A percentile compares a stretch with the other conserved stretches of the same genome.
Conservation (phyloP, 768 basidiomycete genomes). For the Mycena crocata region DNA sequence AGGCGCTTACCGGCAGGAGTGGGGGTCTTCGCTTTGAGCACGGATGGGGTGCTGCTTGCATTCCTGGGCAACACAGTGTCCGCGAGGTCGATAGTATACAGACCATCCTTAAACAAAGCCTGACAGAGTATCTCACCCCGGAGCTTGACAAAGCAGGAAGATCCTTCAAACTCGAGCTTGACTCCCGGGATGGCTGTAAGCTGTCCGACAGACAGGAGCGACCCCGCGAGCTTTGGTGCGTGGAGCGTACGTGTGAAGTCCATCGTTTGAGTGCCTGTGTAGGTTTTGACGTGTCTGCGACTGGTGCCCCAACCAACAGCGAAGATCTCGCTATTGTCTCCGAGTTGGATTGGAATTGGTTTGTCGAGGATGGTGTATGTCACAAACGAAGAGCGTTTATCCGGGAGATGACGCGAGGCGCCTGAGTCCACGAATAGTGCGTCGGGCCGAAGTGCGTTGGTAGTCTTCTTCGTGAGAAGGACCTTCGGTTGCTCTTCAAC, state of each 20-base stretch:
- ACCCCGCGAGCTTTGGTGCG: background rate
- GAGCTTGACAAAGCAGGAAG: background rate
- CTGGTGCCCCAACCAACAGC: background rate
- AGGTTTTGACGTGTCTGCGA: background rate
- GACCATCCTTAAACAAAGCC: slow-evolving; percentile 1
- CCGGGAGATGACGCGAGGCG: background rate
- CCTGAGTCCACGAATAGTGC: slow-evolving; percentile 1
- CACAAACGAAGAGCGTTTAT: background rate
- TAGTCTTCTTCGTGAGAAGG: slow-evolving; percentile 13
- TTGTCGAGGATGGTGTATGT: slow-evolving; percentile 1
- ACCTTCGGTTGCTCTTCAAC: background rate
- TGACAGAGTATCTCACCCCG: background rate
- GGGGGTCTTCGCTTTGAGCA: background rate
- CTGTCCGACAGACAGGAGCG: background rate
- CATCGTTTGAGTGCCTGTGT: background rate
- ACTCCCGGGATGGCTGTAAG: background rate
- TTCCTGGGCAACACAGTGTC: background rate
- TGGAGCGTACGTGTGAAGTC: slow-evolving; percentile 1
- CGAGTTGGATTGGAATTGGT: slow-evolving; percentile 7
- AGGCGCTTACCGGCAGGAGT: slow-evolving; percentile 4
- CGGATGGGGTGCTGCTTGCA: background rate
- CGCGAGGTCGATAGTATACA: background rate
- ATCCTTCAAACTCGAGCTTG: background rate
- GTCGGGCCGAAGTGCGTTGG: background rate
- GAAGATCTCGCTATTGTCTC: slow-evolving; percentile 4